phyloP scores from a whole-genome alignment of 495 filamentous ascomycete species.

The Stereocaulon alpinum region DNA sequence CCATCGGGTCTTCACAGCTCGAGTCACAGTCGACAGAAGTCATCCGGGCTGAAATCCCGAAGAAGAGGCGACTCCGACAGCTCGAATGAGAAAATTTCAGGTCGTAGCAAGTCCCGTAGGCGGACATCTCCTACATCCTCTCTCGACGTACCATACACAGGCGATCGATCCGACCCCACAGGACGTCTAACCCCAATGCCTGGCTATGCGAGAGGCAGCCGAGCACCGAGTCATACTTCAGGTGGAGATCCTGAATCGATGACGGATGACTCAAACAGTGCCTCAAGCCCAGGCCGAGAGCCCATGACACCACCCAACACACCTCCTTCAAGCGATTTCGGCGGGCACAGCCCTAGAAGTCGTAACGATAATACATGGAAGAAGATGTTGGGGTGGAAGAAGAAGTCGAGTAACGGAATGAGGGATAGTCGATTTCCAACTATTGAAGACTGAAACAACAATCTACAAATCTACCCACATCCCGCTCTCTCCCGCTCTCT shows the following conservation, averaged over 20 bases:
- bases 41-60: slow-evolving; percentile 6
- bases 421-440: slow-evolving; percentile 25
- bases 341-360: slow-evolving; percentile 42
- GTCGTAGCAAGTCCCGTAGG: slow-evolving; percentile 26
- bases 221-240: slow-evolving; percentile 30
- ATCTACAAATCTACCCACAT: not conserved
- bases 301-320: slow-evolving; percentile 88
- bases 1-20: slow-evolving; percentile 33
- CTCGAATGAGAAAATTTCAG: slow-evolving; percentile 16
- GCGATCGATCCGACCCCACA: slow-evolving; percentile 23
- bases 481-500: not conserved
- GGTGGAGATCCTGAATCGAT: slow-evolving; percentile 34
- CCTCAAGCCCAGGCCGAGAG: slow-evolving; percentile 36
- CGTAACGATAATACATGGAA: slow-evolving; percentile 61
- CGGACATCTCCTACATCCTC: slow-evolving; percentile 36
- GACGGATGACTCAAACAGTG: slow-evolving; percentile 41
- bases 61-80: slow-evolving; percentile 28
- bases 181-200: slow-evolving; percentile 21
- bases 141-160: slow-evolving; percentile 28
- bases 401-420: slow-evolving; percentile 36
- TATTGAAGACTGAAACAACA: slow-evolving; percentile 17
- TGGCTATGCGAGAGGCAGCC: slow-evolving; percentile 29
- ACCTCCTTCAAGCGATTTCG: slow-evolving; percentile 56
- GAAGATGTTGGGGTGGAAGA: slow-evolving; percentile 70
- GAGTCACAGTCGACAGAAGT: slow-evolving; percentile 26